Evolutionary conservation across 331 rosid genomes (phyloP).

Genomic region (Malus hybrid): DNA sequence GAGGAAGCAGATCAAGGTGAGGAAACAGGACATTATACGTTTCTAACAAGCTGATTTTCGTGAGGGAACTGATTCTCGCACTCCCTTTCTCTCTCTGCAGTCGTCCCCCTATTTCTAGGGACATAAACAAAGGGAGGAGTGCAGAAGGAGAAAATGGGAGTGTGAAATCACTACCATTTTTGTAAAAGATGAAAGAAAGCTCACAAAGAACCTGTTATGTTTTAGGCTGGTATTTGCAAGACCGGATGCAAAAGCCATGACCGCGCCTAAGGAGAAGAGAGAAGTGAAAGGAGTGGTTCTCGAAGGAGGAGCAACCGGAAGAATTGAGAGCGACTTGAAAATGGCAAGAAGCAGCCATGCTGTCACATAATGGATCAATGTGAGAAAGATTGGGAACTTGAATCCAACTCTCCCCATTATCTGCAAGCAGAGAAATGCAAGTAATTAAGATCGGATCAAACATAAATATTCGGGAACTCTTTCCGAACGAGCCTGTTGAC

Average conservation of each 20-base stretch:
- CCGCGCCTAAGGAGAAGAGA: slow-evolving; percentile 73
- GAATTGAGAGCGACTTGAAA: slow-evolving; percentile 64
- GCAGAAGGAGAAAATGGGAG: not conserved
- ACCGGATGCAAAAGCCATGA: slow-evolving; percentile 98
- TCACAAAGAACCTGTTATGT: slow-evolving; percentile 63
- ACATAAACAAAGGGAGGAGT: not conserved
- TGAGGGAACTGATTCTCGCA: not conserved
- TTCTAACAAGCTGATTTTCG: not conserved
- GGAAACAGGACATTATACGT: not conserved
- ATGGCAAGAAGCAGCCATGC: slow-evolving; percentile 85
- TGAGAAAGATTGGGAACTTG: slow-evolving; percentile 79
- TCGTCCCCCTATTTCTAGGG: not conserved
- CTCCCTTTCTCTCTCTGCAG: not conserved
- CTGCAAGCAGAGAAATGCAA: slow-evolving; percentile 27
- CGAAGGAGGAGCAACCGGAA: slow-evolving; percentile 79
- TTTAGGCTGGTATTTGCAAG: slow-evolving; percentile 93
- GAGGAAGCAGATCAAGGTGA: slow-evolving; percentile 20
- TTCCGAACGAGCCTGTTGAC: not conserved
- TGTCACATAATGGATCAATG: slow-evolving; percentile 66
- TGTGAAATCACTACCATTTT: not conserved
- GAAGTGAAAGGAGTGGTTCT: slow-evolving; percentile 89
- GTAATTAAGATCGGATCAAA: not conserved
- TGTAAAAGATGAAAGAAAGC: not conserved
- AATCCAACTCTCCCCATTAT: slow-evolving; percentile 97
- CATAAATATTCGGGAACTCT: not conserved